Percentiles rank a stretch among this genome's conserved stretches.
Conservation (phyloP, 2,329 filamentous ascomycete genomes). For the Cladosporium sp. region DNA sequence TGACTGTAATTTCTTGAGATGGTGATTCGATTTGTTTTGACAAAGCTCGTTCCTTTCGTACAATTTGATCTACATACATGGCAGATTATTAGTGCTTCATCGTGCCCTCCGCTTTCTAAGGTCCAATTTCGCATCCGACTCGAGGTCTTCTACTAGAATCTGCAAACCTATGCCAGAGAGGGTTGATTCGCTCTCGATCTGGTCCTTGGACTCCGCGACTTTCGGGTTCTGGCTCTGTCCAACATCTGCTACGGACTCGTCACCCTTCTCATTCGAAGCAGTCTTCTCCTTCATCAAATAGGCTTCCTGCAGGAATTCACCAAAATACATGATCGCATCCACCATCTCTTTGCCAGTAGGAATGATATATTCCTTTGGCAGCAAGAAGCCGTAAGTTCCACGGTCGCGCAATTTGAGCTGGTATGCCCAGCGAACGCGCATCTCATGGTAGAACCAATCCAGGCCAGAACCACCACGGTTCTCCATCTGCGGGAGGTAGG, state of each 20-base stretch:
- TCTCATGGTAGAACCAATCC: slow-evolving; percentile 92
- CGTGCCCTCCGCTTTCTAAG: slow-evolving; percentile 1
- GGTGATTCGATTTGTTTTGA: neutral
- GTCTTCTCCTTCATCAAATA: slow-evolving; percentile 27
- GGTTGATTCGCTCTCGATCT: neutral
- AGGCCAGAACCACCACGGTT: slow-evolving; percentile 80
- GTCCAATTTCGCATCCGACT: neutral
- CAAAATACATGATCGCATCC: slow-evolving; percentile 79
- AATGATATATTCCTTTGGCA: slow-evolving; percentile 83
- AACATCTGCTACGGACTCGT: neutral
- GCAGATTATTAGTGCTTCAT: neutral
- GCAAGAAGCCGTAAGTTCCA: slow-evolving; percentile 88
- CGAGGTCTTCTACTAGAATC: slow-evolving; percentile 2
- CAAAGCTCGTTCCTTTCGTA: neutral
- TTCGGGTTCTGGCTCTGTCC: neutral
- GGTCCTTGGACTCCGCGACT: neutral
- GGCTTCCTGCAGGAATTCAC: slow-evolving; percentile 67
- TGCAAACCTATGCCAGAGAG: neutral
- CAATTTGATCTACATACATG: neutral
- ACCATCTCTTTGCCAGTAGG: slow-evolving; percentile 87
- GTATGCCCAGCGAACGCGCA: slow-evolving; percentile 80
- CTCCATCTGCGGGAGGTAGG: slow-evolving; percentile 60
- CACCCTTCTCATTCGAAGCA: slow-evolving; percentile 15
- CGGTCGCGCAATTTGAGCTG: slow-evolving; percentile 94
- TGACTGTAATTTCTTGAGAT: neutral